These are phyloP conservation scores for Apodospora peruviana DNA, from an alignment of 495 filamentous ascomycete species.

Conservation along the genomic window DNA sequence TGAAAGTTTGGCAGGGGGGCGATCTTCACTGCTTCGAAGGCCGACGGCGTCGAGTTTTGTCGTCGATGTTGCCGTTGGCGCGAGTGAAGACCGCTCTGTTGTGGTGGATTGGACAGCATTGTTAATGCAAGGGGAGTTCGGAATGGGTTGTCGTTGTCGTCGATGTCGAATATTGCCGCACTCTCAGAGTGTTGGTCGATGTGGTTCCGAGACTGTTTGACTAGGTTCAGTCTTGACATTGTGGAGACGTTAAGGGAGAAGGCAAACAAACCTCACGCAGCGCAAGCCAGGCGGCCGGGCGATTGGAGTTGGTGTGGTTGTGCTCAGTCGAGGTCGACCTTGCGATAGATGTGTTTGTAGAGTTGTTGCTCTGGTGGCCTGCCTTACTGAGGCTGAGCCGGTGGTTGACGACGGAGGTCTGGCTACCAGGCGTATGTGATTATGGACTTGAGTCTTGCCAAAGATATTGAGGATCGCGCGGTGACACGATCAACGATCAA, in stretches of 20 bases:
- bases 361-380: not conserved
- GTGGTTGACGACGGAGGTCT: not conserved
- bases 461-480: not conserved
- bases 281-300: slow-evolving; percentile 68
- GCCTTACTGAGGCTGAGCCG: slow-evolving; percentile 12
- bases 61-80: slow-evolving; percentile 75
- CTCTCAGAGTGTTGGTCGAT: slow-evolving; percentile 32
- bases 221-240: not conserved
- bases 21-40: slow-evolving; percentile 63
- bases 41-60: slow-evolving; percentile 80
- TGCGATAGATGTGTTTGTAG: slow-evolving; percentile 5
- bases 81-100: slow-evolving; percentile 55
- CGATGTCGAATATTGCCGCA: slow-evolving; percentile 32
- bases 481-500: slow-evolving; percentile 6
- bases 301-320: slow-evolving; percentile 24
- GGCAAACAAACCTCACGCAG: slow-evolving; percentile 59
- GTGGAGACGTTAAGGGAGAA: not conserved
- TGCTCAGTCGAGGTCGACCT: slow-evolving; percentile 33
- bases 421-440: not conserved
- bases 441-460: not conserved
- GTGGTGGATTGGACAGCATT: slow-evolving; percentile 69
- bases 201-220: slow-evolving; percentile 51
- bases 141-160: slow-evolving; percentile 39
- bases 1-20: slow-evolving; percentile 52
- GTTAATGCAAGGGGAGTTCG: slow-evolving; percentile 57